Evolutionary conservation across 805 yeast species (phyloP).

Genomic region (Starmera dryadoides): DNA sequence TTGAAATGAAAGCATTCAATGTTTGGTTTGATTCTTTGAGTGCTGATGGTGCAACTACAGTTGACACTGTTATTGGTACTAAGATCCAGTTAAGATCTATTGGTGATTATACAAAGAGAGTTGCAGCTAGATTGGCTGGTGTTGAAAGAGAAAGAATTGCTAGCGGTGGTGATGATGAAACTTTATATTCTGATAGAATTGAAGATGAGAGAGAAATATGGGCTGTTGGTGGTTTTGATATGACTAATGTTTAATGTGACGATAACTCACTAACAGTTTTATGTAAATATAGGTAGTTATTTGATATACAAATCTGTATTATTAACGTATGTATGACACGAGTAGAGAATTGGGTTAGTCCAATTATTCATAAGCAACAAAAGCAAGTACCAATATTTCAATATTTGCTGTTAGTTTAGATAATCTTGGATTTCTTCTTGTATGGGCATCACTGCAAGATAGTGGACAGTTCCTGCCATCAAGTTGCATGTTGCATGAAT

Average conservation of each 20-base stretch:
- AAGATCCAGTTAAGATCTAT: constrained; percentile 63
- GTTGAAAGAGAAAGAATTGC: constrained; percentile 84
- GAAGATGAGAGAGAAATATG: constrained; percentile 87
- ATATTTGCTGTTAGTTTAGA: no score
- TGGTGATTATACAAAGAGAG: constrained; percentile 85
- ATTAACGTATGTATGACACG: no score
- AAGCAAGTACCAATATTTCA: no score
- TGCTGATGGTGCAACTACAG: constrained; percentile 23
- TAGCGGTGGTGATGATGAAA: constrained; percentile 86
- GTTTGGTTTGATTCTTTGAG: constrained; percentile 51
- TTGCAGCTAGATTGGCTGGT: constrained; percentile 76
- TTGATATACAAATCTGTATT: no score
- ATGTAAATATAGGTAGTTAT: no score
- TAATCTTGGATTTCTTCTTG: no score
- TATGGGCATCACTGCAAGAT: no score
- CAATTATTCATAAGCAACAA: no score
- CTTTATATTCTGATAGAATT: constrained; percentile 73
- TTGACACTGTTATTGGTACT: constrained; percentile 38
- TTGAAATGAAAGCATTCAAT: constrained; percentile 42
- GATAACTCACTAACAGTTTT: no score
- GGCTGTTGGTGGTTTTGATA: constrained; percentile 73
- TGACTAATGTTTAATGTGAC: constrained; percentile 11
- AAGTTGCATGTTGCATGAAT: no score
- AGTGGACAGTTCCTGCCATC: no score
- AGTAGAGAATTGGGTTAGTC: no score